Evolutionary conservation across 257 asterid genomes (phyloP).

Genomic region (Nicotiana obtusifolia): DNA sequence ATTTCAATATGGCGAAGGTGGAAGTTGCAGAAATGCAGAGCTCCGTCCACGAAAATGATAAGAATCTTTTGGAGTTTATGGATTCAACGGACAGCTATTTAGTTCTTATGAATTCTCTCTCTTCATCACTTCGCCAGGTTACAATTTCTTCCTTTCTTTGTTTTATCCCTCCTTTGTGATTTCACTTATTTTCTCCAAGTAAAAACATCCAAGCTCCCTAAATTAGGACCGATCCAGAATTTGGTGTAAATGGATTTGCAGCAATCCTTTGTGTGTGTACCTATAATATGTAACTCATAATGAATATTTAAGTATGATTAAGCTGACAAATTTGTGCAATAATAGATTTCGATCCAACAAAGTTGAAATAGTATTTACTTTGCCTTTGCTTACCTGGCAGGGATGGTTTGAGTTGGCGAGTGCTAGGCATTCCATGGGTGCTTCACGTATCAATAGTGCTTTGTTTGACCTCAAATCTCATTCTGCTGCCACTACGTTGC

Average conservation of each 20-base stretch:
- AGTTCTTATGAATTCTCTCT: conserved; percentile 50
- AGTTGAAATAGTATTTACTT: not conserved
- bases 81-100: conserved; percentile 75
- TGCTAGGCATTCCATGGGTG: conserved; percentile 87
- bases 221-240: not conserved
- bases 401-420: conserved; percentile 92
- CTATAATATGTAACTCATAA: not conserved
- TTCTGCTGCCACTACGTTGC: conserved; percentile 68
- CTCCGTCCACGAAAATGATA: conserved; percentile 29
- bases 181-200: not conserved
- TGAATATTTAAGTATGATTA: not conserved
- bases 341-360: not conserved
- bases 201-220: not conserved
- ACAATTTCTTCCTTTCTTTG: not conserved
- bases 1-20: not conserved
- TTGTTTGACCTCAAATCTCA: conserved; percentile 72
- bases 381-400: conserved; percentile 23
- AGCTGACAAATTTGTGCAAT: not conserved
- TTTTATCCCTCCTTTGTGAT: not conserved
- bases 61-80: conserved; percentile 44
- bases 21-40: not conserved
- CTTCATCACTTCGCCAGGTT: conserved; percentile 89
- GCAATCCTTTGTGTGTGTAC: not conserved
- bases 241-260: not conserved
- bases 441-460: conserved; percentile 65